Evolutionary conservation across 768 basidiomycete species (phyloP), one percentile per base, ranked within the genome.

Genomic region (Podaxis sp.): DNA sequence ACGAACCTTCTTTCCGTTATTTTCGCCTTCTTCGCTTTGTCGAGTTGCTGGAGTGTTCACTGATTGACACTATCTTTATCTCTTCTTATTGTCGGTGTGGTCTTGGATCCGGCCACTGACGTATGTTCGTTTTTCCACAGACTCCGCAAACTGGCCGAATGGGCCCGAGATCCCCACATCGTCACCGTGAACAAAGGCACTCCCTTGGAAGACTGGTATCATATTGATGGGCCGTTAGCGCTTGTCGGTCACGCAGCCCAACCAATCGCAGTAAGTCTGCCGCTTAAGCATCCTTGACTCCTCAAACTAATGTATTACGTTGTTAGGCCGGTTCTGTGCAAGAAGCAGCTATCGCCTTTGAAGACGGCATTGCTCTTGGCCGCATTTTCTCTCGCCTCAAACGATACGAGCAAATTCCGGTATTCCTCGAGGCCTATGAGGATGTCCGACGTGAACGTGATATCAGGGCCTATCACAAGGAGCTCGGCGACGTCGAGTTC

Each of bases 341-440:
- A n/a, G 61, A 62, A 25, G 54, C 54, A 19, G 61, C 61, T 4
- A 80, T 86, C 70, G 76, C 79, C 0, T 69, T 88, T n/a, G 87
- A 88, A 71, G 87, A 88, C 65, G 84, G 82, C 1, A 85, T 83
- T 11, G 80, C 85, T 24, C 75, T 89, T 22, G 87, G 81, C 6
- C 81, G 80, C 61, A 76, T 88, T 6, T 87, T 89, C 74, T 82
- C 83, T 3, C 84, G 83, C 64, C 73, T 88, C 7, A 73, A 72
- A 27, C 68, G 70, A 6, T 66, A 72, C 46, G 79, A 82, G n/a
- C 86, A 88, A 65, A 81, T 88, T 64, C 67, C 71, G 0, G 72
- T 71, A 3, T 80, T 87, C 68, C 74, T 87, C 27, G 70, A 75
- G 57, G 86, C 85, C 2, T 82, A 83, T 65, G 79, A 86, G 67